Evolutionary conservation across 2,329 filamentous ascomycete genomes (phyloP).

Genomic region (Cercospora nicotianae): DNA sequence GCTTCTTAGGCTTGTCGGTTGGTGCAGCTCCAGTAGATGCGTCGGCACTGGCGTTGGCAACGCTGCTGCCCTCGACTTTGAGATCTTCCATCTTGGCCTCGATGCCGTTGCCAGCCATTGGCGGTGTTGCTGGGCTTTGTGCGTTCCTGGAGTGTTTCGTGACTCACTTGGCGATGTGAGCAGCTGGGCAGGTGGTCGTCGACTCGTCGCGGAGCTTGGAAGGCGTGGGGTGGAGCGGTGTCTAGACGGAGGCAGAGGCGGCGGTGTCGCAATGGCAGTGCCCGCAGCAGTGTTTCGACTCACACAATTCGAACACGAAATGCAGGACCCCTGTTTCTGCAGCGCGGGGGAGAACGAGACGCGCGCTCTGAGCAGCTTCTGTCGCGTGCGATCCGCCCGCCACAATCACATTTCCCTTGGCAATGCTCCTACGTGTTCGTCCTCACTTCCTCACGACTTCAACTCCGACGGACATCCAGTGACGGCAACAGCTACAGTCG

Average conservation of each 20-base stretch:
- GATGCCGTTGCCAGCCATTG: constrained; percentile 30
- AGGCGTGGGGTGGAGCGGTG: neutral
- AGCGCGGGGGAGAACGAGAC: neutral
- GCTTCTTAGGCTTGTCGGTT: constrained; percentile 36
- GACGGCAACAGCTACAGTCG: no score
- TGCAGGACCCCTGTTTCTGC: neutral
- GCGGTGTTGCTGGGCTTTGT: neutral
- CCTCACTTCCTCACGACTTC: neutral
- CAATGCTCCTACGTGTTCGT: neutral
- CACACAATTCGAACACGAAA: constrained; percentile 8
- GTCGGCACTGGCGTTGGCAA: constrained; percentile 13
- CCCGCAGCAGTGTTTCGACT: neutral
- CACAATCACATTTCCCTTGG: neutral
- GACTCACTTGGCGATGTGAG: neutral
- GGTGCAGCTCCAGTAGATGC: constrained; percentile 23
- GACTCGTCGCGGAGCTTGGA: neutral
- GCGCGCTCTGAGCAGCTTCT: constrained; percentile 1
- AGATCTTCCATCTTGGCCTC: constrained; percentile 34
- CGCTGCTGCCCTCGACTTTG: constrained; percentile 27
- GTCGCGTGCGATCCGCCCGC: neutral
- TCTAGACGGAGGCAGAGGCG: neutral
- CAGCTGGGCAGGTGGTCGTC: neutral
- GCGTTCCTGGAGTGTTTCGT: neutral
- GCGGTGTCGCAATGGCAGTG: constrained; percentile 1
- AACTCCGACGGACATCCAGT: neutral